phyloP scores from a whole-genome alignment of 805 yeast genomes.

The Candida chauliodis region DNA sequence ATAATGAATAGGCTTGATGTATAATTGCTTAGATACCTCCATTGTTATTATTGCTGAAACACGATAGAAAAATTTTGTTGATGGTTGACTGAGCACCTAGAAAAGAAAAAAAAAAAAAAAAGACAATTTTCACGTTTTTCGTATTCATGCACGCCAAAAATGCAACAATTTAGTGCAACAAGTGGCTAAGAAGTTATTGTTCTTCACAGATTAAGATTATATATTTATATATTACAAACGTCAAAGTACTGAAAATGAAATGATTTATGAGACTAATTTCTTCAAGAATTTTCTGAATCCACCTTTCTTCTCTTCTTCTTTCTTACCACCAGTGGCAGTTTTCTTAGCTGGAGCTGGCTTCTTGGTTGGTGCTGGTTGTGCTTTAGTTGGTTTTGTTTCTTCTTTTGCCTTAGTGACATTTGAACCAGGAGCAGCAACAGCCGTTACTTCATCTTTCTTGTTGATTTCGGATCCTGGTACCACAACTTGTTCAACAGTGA shows the following conservation, averaged over 20 bases:
- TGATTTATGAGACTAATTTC: conserved; percentile 14
- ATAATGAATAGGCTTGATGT: conserved; percentile 61
- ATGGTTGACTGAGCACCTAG: not conserved
- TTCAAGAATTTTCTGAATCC: conserved; percentile 14
- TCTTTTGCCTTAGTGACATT: not conserved
- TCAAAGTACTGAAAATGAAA: not conserved
- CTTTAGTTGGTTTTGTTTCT: conserved; percentile 1
- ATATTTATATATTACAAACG: conserved; percentile 1
- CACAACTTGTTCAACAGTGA: conserved; percentile 6
- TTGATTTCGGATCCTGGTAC: conserved; percentile 2
- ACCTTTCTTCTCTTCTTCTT: conserved; percentile 11
- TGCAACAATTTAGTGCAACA: not conserved
- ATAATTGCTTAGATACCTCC: conserved; percentile 34
- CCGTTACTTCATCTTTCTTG: conserved; percentile 2
- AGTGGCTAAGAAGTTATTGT: not conserved
- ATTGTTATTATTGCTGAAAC: conserved; percentile 5
- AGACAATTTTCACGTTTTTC: not conserved
- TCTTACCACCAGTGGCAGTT: conserved; percentile 4
- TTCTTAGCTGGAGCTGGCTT: conserved; percentile 1
- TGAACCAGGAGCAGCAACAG: conserved; percentile 5
- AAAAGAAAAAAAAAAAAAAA: not conserved
- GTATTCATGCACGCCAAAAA: not conserved
- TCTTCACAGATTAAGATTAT: not conserved
- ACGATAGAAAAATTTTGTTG: not conserved
- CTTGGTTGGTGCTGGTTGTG: not conserved